Conservation (phyloP, 345 rosid species). For the Arabis alpina region DNA sequence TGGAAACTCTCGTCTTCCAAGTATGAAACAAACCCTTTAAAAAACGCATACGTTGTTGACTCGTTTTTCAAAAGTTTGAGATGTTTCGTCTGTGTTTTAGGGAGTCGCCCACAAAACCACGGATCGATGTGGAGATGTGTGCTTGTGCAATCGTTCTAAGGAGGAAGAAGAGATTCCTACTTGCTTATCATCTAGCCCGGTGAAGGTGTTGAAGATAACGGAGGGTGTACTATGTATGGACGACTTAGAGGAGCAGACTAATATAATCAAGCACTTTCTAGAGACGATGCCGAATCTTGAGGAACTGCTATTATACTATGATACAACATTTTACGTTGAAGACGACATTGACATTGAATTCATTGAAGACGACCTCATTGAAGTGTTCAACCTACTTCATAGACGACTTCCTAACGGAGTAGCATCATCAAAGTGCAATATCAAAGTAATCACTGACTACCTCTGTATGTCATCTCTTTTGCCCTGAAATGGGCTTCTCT, state of each 20-base stretch:
- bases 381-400: background rate
- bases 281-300: conserved; percentile 28
- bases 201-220: conserved; percentile 10
- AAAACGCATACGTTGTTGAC: background rate
- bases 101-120: conserved; percentile 10
- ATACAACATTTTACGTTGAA: background rate
- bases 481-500: conserved; percentile 1
- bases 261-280: conserved; percentile 3
- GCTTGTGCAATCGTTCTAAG: conserved; percentile 8
- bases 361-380: background rate
- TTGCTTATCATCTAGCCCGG: conserved; percentile 13
- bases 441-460: conserved; percentile 4
- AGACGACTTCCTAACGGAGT: background rate
- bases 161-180: background rate
- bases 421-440: conserved; percentile 22
- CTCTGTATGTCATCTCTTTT: background rate
- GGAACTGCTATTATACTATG: background rate
- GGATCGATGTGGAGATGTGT: conserved; percentile 10
- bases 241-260: background rate
- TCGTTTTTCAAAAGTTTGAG: background rate
- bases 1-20: background rate
- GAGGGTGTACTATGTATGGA: background rate
- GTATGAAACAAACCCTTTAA: background rate
- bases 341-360: too few species aligned
- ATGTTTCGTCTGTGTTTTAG: background rate